Evolutionary conservation across 2,329 filamentous ascomycete species (phyloP).

Genomic region (Coleophoma crateriformis): DNA sequence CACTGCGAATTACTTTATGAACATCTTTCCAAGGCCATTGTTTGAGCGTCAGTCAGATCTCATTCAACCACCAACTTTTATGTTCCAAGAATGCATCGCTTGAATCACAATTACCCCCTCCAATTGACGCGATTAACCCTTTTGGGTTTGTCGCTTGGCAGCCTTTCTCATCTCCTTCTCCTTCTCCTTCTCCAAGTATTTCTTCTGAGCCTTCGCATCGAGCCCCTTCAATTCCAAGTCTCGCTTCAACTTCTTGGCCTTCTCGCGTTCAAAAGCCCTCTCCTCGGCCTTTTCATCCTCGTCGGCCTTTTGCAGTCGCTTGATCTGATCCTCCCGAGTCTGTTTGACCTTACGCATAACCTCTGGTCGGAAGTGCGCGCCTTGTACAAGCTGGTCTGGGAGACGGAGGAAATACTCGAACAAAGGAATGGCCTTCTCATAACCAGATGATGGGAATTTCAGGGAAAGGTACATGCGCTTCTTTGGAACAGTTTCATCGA

Average conservation of each 20-base stretch:
- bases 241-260: constrained; percentile 81
- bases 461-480: constrained; percentile 81
- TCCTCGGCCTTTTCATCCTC: constrained; percentile 81
- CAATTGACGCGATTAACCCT: not conserved
- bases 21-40: no score
- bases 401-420: constrained; percentile 79
- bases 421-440: constrained; percentile 67
- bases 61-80: no score
- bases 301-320: constrained; percentile 71
- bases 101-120: no score
- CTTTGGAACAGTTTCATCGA: constrained; percentile 77
- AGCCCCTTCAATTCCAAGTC: constrained; percentile 74
- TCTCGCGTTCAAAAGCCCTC: constrained; percentile 64
- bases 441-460: constrained; percentile 60
- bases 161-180: constrained; percentile 64
- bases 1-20: no score
- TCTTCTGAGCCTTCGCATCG: constrained; percentile 79
- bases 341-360: constrained; percentile 78
- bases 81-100: no score
- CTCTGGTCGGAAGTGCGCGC: constrained; percentile 83
- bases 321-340: constrained; percentile 74
- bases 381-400: constrained; percentile 72
- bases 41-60: no score
- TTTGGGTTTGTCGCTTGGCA: constrained; percentile 57
- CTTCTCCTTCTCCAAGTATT: constrained; percentile 75